Evolutionary conservation across 2,329 filamentous ascomycete species (phyloP), one percentile per base, ranked within the genome.

Genomic region (Xylariaceae sp.): DNA sequence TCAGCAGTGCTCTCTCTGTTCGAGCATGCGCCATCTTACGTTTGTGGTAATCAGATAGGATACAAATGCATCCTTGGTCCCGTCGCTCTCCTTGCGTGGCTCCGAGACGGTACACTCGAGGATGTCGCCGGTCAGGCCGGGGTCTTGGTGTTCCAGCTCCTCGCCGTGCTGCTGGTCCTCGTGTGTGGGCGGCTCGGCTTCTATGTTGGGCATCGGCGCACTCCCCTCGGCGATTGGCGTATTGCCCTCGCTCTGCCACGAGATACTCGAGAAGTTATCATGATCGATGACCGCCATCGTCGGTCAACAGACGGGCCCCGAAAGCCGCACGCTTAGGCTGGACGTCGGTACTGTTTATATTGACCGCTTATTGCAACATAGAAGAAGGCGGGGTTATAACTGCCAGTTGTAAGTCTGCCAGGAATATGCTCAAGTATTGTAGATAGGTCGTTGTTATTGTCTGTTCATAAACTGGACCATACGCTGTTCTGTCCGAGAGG

Each of bases 21-120:
- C n/a, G n/a, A 24, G 11, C 21, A 24, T 24, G 11, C 11, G 21
- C 21, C n/a, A n/a, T 52, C 60, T 41, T 69, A 94, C 89, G 65
- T 89, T 74, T 37, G 92, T 96, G 31, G 86, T 92, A 50, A 98
- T 86, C 34, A 94, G 73, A 62, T 98, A 98, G 9, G 92, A 97
- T 42, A 97, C 84, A 67, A 94, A 98, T 38, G 88, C 85, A 65
- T 96, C 92, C 64, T 96, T 96, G 43, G 89, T 94, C 33, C 92
- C 90, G 57, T 96, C 88, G 57, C 90, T 92, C 70, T 97, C 92
- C 66, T 96, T 97, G 63, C 90, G 76, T 14, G 92, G 88, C 42
- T 82, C 77, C 38, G 80, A 78, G 13, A 98, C 90, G 13, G 70
- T 79, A 60, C 89, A 96, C 58, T 94, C 85, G 30, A 98, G 74